phyloP scores from a whole-genome alignment of 306 rosid genomes.

The Vigna radiata region DNA sequence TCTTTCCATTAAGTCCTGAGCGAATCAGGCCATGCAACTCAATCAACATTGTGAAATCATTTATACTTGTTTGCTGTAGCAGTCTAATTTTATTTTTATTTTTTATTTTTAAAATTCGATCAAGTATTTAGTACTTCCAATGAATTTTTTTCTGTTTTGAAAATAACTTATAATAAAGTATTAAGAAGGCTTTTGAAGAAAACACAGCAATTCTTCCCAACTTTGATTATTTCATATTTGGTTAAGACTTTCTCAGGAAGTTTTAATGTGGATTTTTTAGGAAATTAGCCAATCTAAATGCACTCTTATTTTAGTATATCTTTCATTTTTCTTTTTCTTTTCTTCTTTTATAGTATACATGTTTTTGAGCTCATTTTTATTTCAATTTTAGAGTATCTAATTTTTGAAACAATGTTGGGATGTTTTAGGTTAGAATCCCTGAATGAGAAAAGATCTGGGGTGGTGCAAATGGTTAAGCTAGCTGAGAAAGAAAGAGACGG shows the following conservation, averaged over 20 bases:
- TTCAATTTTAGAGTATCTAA: conserved; percentile 25
- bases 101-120: not conserved
- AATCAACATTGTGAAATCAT: conserved; percentile 9
- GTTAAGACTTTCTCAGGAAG: not conserved
- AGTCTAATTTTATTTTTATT: no score
- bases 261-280: not conserved
- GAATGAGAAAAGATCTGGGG: conserved; percentile 89
- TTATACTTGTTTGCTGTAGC: conserved; percentile 2
- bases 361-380: conserved; percentile 12
- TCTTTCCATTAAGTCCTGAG: conserved; percentile 39
- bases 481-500: conserved; percentile 96
- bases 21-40: conserved; percentile 12
- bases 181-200: not conserved
- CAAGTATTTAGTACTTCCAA: not conserved
- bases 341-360: not conserved
- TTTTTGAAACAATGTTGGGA: conserved; percentile 37
- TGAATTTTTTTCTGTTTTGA: not conserved
- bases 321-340: no score
- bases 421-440: conserved; percentile 79
- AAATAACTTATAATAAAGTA: conserved; percentile 4
- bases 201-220: not conserved
- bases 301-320: not conserved
- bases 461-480: conserved; percentile 97
- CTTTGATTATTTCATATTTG: not conserved
- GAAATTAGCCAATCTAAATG: not conserved